Evolutionary conservation across 164 flowering plant genomes (phyloP).

Genomic region (Pachysandra terminalis): DNA sequence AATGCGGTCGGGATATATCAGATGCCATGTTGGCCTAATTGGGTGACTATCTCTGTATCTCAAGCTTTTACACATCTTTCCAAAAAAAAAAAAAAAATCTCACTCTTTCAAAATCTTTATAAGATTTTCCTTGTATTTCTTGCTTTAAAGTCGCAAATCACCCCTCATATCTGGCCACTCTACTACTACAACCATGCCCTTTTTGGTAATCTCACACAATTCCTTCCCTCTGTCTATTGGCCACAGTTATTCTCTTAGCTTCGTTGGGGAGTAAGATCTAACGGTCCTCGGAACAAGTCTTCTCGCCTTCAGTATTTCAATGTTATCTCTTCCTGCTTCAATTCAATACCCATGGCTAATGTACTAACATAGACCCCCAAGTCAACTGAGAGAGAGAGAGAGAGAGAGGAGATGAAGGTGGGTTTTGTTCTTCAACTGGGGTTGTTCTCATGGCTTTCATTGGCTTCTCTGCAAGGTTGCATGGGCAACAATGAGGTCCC

Average conservation of each 20-base stretch:
- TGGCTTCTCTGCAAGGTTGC: slow-evolving; percentile 6
- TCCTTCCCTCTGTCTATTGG: background rate
- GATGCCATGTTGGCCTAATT: background rate
- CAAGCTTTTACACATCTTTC: too few species aligned
- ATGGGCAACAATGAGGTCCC: slow-evolving; percentile 15
- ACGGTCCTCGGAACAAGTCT: background rate
- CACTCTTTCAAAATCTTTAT: too few species aligned
- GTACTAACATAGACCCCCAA: too few species aligned
- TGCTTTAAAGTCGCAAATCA: background rate
- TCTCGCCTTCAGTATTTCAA: background rate
- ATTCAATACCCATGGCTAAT: background rate
- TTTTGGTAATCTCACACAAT: background rate
- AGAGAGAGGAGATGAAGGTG: background rate
- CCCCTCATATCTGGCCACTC: background rate
- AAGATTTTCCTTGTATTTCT: background rate
- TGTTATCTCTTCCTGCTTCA: background rate
- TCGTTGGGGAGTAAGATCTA: too few species aligned
- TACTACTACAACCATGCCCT: background rate
- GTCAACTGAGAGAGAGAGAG: background rate
- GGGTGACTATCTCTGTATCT: background rate
- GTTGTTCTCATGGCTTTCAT: background rate
- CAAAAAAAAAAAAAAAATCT: too few species aligned
- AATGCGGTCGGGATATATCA: background rate
- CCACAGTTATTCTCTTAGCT: too few species aligned
- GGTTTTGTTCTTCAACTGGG: background rate